Evolutionary conservation across 495 filamentous ascomycete genomes (phyloP).

Genomic region (Neurospora sp.): DNA sequence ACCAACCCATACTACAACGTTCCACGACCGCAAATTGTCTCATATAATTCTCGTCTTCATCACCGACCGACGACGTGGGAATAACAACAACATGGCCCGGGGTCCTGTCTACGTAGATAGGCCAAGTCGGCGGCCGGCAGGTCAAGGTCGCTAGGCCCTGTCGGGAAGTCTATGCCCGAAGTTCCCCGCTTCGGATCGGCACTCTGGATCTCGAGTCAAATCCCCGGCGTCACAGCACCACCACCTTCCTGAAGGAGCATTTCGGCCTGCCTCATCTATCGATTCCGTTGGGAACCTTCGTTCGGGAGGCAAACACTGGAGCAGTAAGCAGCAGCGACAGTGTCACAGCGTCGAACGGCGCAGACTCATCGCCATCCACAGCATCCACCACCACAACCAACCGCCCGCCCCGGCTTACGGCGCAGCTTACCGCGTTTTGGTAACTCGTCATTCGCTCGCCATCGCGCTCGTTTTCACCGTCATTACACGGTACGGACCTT

Average conservation of each 20-base stretch:
- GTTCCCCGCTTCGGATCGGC: neutral
- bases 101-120: neutral
- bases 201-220: neutral
- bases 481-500: neutral
- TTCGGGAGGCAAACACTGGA: neutral
- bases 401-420: neutral
- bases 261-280: neutral
- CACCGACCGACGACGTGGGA: neutral
- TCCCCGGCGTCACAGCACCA: neutral
- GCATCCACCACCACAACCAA: neutral
- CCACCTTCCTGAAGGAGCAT: neutral
- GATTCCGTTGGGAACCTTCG: neutral
- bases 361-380: neutral
- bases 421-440: neutral
- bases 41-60: neutral
- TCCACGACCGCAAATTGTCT: neutral
- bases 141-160: neutral
- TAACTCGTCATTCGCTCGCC: neutral
- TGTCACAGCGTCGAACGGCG: neutral
- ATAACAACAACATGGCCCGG: neutral
- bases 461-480: neutral
- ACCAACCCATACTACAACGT: neutral
- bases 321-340: neutral
- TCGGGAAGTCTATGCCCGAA: neutral
- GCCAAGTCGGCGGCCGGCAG: neutral